Conservation (phyloP, 331 rosid genomes). For the Quercus tomentella region DNA sequence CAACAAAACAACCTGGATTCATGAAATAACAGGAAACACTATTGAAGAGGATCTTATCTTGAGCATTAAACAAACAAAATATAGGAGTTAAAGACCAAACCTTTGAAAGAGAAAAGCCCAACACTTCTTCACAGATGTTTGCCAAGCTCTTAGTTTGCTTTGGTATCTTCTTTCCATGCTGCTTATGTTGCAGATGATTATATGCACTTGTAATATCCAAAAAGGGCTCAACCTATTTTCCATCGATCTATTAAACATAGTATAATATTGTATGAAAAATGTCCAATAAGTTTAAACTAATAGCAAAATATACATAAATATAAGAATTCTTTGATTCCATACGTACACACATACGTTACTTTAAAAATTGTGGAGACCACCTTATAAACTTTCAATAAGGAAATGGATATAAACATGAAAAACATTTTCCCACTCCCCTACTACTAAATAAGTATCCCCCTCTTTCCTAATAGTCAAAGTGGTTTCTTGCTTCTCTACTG, state of each 20-base stretch:
- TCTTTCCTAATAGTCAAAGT: background rate
- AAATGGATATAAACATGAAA: too few relatives aligned
- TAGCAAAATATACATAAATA: background rate
- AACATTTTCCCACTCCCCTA: too few relatives aligned
- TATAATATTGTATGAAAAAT: background rate
- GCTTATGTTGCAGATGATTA: slow-evolving; percentile 62
- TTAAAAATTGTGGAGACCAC: too few relatives aligned
- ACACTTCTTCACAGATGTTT: slow-evolving; percentile 64
- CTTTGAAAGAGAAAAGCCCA: slow-evolving; percentile 80
- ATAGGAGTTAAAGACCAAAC: slow-evolving; percentile 35
- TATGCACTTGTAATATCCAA: slow-evolving; percentile 67
- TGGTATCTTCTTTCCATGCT: slow-evolving; percentile 52
- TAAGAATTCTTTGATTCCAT: too few relatives aligned
- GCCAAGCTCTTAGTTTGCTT: slow-evolving; percentile 76
- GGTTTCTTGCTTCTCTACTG: background rate
- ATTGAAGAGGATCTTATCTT: background rate
- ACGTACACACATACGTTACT: too few relatives aligned
- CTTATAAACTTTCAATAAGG: too few relatives aligned
- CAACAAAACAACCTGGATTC: background rate
- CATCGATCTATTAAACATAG: slow-evolving; percentile 10
- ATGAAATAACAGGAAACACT: background rate
- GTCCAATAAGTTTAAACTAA: background rate
- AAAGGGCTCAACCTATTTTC: slow-evolving; percentile 75
- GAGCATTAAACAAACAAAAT: background rate
- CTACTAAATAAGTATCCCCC: background rate